These are phyloP conservation scores for Paramyrothecium roridum DNA, from an alignment of 2,329 filamentous ascomycete genomes.

Conservation along the genomic window DNA sequence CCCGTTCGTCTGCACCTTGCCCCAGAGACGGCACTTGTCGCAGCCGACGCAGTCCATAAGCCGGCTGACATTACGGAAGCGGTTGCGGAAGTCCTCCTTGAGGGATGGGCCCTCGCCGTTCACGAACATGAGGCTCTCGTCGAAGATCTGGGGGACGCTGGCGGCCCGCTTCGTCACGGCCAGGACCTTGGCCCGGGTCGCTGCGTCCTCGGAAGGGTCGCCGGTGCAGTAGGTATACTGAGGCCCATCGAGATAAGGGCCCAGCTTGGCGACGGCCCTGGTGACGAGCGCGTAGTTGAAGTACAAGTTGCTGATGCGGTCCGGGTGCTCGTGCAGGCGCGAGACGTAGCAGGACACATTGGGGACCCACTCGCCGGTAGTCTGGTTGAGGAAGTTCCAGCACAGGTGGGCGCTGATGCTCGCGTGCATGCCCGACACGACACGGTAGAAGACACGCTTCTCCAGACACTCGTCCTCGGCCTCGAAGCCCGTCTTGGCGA, in stretches of 20 bases:
- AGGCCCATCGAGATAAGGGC: slow-evolving; percentile 66
- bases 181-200: slow-evolving; percentile 80
- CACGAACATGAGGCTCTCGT: slow-evolving; percentile 94
- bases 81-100: slow-evolving; percentile 96
- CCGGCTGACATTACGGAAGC: slow-evolving; percentile 93
- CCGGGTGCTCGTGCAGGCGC: slow-evolving; percentile 79
- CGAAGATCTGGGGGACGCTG: slow-evolving; percentile 77
- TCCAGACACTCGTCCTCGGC: slow-evolving; percentile 91
- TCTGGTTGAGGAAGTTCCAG: slow-evolving; percentile 94
- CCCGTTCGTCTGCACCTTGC: slow-evolving; percentile 91
- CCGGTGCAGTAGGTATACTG: slow-evolving; percentile 91
- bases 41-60: slow-evolving; percentile 99
- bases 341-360: slow-evolving; percentile 86
- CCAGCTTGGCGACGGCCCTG: slow-evolving; percentile 86
- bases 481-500: slow-evolving; percentile 65
- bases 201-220: slow-evolving; percentile 72
- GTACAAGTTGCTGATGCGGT: slow-evolving; percentile 95
- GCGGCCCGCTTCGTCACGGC: slow-evolving; percentile 69
- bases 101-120: slow-evolving; percentile 70
- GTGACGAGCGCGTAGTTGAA: slow-evolving; percentile 98
- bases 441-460: slow-evolving; percentile 96
- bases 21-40: slow-evolving; percentile 98
- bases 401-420: slow-evolving; percentile 96
- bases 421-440: slow-evolving; percentile 96
- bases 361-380: slow-evolving; percentile 87